phyloP scores from a whole-genome alignment of 148 eudicot genomes.

The Bassia scoparia region DNA sequence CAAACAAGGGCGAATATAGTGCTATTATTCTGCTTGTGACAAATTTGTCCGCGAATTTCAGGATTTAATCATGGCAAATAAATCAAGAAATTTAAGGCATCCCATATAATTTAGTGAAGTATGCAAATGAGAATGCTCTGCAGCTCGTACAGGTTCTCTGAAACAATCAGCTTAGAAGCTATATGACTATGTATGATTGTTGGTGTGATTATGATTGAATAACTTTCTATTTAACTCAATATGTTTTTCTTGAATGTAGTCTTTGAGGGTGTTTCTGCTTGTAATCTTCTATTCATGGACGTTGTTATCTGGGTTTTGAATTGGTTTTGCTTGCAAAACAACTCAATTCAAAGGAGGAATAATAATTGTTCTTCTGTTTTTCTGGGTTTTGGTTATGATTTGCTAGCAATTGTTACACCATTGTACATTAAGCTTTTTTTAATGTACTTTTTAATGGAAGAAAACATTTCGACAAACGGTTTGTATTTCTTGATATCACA shows the following conservation, averaged over 20 bases:
- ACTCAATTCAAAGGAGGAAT: conserved; percentile 59
- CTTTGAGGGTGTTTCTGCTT: conserved; percentile 67
- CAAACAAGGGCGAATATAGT: too few relatives aligned
- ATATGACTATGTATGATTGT: too few relatives aligned
- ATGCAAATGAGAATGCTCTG: conserved; percentile 87
- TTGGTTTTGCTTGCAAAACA: conserved; percentile 62
- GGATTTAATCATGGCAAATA: conserved; percentile 78
- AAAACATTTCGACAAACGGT: too few relatives aligned
- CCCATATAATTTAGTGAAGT: conserved; percentile 74
- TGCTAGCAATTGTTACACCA: neutral
- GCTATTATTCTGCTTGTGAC: conserved; percentile 4
- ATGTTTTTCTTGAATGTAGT: conserved; percentile 45
- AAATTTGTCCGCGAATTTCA: conserved; percentile 21
- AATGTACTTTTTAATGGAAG: neutral
- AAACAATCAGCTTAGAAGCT: neutral
- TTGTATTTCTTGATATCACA: too few relatives aligned
- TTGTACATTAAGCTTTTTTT: neutral
- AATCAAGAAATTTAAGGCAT: conserved; percentile 83
- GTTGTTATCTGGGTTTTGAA: conserved; percentile 59
- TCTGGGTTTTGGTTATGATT: conserved; percentile 18
- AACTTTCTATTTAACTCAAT: neutral
- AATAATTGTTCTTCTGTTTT: conserved; percentile 21
- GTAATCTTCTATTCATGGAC: conserved; percentile 57
- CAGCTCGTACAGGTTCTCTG: conserved; percentile 67
- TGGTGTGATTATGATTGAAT: neutral